A percentile compares a stretch with the other conserved stretches of the same genome.
These are phyloP conservation scores for Penicillium bialowiezense DNA, from an alignment of 495 filamentous ascomycete genomes.

Conservation along the genomic window DNA sequence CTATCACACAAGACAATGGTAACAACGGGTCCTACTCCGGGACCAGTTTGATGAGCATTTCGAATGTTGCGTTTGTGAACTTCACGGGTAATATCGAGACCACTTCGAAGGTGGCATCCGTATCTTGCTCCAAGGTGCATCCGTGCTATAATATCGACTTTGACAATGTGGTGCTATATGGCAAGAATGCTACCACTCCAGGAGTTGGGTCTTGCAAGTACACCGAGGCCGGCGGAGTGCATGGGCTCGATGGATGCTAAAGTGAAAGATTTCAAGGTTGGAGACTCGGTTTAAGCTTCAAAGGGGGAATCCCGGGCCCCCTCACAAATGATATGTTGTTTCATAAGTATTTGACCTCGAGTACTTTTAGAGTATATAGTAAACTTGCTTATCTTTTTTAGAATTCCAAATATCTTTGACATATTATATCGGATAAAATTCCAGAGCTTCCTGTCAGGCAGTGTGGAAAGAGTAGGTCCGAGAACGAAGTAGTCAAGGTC, in stretches of 20 bases:
- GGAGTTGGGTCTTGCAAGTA: conserved; percentile 40
- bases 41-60: conserved; percentile 48
- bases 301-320: too few species aligned
- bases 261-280: background rate
- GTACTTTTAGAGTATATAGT: too few species aligned
- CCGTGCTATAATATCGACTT: conserved; percentile 51
- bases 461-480: too few species aligned
- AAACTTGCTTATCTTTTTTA: too few species aligned
- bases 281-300: background rate
- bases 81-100: conserved; percentile 47
- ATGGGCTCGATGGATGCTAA: conserved; percentile 27
- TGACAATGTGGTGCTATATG: conserved; percentile 37
- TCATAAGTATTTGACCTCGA: too few species aligned
- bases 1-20: conserved; percentile 49
- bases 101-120: conserved; percentile 26
- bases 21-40: conserved; percentile 51
- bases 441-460: too few species aligned
- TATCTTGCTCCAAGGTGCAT: conserved; percentile 45
- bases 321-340: too few species aligned
- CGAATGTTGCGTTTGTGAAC: conserved; percentile 51
- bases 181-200: conserved; percentile 25
- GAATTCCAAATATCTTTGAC: too few species aligned
- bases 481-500: too few species aligned
- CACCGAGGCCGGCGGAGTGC: conserved; percentile 37
- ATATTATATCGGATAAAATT: too few species aligned